Evolutionary conservation across 495 filamentous ascomycete genomes (phyloP).

Genomic region (Daldinia grandis): DNA sequence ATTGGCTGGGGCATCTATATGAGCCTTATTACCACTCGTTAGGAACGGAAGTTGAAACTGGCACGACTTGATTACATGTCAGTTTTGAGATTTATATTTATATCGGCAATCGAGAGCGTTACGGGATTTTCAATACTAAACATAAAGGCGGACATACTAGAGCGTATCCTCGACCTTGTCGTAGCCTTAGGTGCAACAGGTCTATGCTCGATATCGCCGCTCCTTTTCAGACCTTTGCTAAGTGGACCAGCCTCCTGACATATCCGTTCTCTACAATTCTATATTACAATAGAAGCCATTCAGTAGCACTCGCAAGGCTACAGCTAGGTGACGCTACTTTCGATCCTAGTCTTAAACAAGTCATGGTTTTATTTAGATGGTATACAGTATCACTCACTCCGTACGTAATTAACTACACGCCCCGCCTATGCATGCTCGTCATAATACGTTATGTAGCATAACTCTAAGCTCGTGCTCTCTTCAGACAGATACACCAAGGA

Average conservation of each 20-base stretch:
- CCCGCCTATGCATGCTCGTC: not conserved
- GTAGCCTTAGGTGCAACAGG: not conserved
- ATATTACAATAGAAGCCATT: not conserved
- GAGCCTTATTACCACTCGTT: slow-evolving; percentile 68
- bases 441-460: not conserved
- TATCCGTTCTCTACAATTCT: not conserved
- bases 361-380: not conserved
- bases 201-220: not conserved
- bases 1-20: slow-evolving; percentile 89
- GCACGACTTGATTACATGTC: not conserved
- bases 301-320: not conserved
- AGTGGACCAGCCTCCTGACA: not conserved
- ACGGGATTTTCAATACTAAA: too few species aligned
- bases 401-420: not conserved
- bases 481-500: not conserved
- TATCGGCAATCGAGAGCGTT: not conserved
- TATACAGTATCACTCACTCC: not conserved
- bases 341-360: not conserved
- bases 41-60: not conserved
- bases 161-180: not conserved
- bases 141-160: not conserved
- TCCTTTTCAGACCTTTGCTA: not conserved
- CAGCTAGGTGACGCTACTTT: not conserved
- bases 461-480: not conserved
- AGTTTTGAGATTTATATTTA: not conserved